Evolutionary conservation across 1,284 basidiomycete species (phyloP), one percentile per base, ranked within the genome.

Genomic region (Cutaneotrichosporon mucoides): DNA sequence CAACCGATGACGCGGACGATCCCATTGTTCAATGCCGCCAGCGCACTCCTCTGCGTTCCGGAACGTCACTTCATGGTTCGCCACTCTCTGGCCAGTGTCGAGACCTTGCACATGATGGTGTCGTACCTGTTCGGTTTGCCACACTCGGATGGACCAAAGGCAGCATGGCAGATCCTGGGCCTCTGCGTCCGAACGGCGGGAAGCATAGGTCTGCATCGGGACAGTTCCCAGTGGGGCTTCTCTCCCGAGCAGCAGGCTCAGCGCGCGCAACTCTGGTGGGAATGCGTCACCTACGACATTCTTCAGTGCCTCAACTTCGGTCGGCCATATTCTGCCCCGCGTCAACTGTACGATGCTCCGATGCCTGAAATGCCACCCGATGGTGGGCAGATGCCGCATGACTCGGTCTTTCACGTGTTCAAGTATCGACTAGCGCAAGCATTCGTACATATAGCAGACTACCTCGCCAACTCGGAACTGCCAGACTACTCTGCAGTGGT

Each of bases 251-350:
- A 65, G 53, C 55, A 61, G 41, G 59, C 58, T n/a, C 54, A 53
- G n/a, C 55, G 61, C 6, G 51, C 59, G 5, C 47, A 55, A 8
- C 55, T 63, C 11, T 66, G 63, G 65, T 66, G 61, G 61, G 65
- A 66, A 38, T 56, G 59, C 11, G n/a, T 57, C 12, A 62, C 61
- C 1, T 68, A 68, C 44, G 66, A 68, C 34, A 55, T 66, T 10
- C 53, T 68, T 12, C 67, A 66, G 47, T 60, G 56, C n/a, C 63
- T 68, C 51, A 68, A 68, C 59, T 68, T 66, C 56, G 67, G 67
- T 5, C 67, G 67, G 8, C 67, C 67, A 13, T 68, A 68, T 53
- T 59, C 62, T 24, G 59, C 56, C 36, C 65, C 65, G 16, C 40
- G 52, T 10, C 63, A 66, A 51, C 58, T 68, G 33, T 59, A 63